A percentile compares a stretch with the other conserved stretches of the same genome.
These are phyloP conservation scores for Rhytidiadelphus loreus DNA, from an alignment of 225 moss, liverwort and hornwort genomes.

Conservation along the genomic window DNA sequence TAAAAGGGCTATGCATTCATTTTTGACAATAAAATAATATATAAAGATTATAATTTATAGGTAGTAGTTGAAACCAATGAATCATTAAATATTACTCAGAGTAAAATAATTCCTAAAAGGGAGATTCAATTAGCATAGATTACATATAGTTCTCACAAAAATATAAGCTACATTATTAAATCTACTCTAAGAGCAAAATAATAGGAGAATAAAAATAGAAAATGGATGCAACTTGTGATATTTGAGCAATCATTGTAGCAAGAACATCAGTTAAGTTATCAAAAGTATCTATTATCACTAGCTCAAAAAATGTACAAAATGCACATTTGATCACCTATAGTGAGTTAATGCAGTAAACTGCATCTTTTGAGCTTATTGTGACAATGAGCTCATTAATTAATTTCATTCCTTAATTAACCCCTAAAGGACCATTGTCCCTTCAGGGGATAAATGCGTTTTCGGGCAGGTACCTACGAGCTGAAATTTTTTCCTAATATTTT, in stretches of 20 bases:
- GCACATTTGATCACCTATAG: rapidly evolving
- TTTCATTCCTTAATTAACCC: too few species aligned
- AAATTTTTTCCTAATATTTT: too few species aligned
- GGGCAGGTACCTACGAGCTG: too few species aligned
- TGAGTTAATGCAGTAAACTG: too few species aligned
- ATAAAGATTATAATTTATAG: neutral
- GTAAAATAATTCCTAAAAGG: rapidly evolving
- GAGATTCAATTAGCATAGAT: neutral
- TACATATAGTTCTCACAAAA: neutral
- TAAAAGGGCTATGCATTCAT: neutral
- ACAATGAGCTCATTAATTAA: too few species aligned
- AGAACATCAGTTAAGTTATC: neutral
- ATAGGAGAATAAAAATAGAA: neutral
- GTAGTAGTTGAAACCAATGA: neutral
- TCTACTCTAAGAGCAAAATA: neutral
- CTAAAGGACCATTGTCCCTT: too few species aligned
- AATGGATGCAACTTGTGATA: neutral
- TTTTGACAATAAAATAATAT: neutral
- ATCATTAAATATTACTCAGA: neutral
- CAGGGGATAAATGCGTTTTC: too few species aligned
- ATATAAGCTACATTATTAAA: neutral
- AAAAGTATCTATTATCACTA: neutral
- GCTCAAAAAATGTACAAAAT: neutral
- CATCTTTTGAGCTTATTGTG: too few species aligned
- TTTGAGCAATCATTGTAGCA: neutral